Evolutionary conservation across 495 filamentous ascomycete species (phyloP).

Genomic region (Paragyromitra xinjiangensis): DNA sequence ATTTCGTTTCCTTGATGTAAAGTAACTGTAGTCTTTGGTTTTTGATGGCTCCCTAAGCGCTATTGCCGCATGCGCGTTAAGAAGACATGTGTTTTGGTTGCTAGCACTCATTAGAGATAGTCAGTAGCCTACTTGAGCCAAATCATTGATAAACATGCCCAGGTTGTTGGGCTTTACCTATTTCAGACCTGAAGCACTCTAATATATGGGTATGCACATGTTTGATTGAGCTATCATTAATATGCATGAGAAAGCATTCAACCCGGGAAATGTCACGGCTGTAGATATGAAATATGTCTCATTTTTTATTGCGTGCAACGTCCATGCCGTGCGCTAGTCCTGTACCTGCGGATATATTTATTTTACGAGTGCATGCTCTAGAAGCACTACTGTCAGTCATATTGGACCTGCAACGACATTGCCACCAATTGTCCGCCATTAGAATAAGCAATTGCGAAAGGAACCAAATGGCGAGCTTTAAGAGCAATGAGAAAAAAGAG

Average conservation of each 20-base stretch:
- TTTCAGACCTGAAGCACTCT: conserved; percentile 1
- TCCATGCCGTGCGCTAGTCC: not conserved
- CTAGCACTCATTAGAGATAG: not conserved
- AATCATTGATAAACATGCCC: not conserved
- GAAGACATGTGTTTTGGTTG: not conserved
- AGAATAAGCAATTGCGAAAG: conserved; percentile 29
- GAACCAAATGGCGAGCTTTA: not conserved
- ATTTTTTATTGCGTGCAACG: conserved; percentile 9
- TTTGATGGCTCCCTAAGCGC: not conserved
- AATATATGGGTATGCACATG: conserved; percentile 31
- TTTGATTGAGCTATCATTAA: conserved; percentile 17
- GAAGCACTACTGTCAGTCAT: conserved; percentile 13
- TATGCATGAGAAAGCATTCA: conserved; percentile 30
- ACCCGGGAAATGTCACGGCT: conserved; percentile 38
- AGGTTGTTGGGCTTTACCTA: not conserved
- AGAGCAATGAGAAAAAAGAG: not conserved
- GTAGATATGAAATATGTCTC: conserved; percentile 22
- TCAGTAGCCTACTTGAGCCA: not conserved
- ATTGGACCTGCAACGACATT: conserved; percentile 23
- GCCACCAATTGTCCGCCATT: conserved; percentile 2
- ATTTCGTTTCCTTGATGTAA: not conserved
- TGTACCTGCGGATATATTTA: conserved; percentile 35
- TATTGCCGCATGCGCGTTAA: conserved; percentile 10
- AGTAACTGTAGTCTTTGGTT: not conserved
- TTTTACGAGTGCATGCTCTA: not conserved